Conservation (phyloP, 1,284 basidiomycete genomes). For the Moesziomyces sp. region DNA sequence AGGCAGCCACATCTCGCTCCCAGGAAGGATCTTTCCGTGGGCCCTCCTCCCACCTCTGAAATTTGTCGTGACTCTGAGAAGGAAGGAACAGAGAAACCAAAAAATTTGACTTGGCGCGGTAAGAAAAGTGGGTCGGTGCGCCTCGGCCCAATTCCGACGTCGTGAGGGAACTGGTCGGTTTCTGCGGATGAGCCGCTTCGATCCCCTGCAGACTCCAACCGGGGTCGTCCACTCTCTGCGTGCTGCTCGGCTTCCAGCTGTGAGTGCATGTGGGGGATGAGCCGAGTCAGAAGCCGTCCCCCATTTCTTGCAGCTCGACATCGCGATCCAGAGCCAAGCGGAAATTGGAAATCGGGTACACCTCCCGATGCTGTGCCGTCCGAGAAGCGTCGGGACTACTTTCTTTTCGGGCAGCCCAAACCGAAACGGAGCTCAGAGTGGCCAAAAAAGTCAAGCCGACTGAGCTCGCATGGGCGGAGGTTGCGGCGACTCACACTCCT, state of each 20-base stretch:
- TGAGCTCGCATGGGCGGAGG: too few relatives aligned
- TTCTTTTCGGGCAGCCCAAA: too few relatives aligned
- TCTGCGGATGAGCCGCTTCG: not conserved
- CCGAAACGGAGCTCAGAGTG: not conserved
- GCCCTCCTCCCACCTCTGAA: not conserved
- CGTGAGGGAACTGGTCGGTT: too few relatives aligned
- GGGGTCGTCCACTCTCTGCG: slow-evolving; percentile 5
- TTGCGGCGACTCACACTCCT: too few relatives aligned
- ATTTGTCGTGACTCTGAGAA: slow-evolving; percentile 6
- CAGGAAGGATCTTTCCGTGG: slow-evolving; percentile 13
- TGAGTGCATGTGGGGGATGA: too few relatives aligned
- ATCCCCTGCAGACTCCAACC: not conserved
- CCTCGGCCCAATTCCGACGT: slow-evolving; percentile 8
- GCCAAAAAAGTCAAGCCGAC: not conserved
- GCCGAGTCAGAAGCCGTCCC: too few relatives aligned
- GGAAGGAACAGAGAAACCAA: slow-evolving; percentile 1
- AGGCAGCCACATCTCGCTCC: not conserved
- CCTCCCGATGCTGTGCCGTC: too few relatives aligned
- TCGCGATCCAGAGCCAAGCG: too few relatives aligned
- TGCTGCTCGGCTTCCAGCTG: not conserved
- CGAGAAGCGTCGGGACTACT: too few relatives aligned
- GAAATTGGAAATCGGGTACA: too few relatives aligned
- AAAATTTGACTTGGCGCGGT: slow-evolving; percentile 9
- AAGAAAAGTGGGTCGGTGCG: not conserved
- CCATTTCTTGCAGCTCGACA: too few relatives aligned